A percentile compares a stretch with the other conserved stretches of the same genome.
These are phyloP conservation scores for Cryptosporidium ryanae DNA, from an alignment of 169 alveolate genomes.

Conservation along the genomic window DNA sequence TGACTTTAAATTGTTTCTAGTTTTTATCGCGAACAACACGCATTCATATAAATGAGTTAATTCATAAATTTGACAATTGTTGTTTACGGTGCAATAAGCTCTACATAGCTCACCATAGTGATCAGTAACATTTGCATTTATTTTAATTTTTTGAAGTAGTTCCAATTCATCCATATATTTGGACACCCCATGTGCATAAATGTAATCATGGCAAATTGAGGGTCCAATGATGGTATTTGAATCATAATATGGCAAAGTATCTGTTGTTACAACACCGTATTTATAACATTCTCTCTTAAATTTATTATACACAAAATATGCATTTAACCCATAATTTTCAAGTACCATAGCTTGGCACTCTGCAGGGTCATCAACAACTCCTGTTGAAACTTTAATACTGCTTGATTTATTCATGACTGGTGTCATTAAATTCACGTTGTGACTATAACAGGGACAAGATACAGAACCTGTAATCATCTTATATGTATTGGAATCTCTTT, in stretches of 20 bases:
- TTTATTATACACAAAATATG: constrained; percentile 43
- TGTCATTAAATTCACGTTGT: constrained; percentile 59
- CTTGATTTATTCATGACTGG: constrained; percentile 2
- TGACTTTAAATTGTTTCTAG: constrained; percentile 1
- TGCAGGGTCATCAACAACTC: constrained; percentile 11
- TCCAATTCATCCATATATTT: constrained; percentile 5
- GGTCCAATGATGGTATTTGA: constrained; percentile 63
- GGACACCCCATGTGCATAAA: constrained; percentile 28
- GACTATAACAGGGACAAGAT: constrained; percentile 68
- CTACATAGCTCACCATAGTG: constrained; percentile 57
- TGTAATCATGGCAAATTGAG: constrained; percentile 49
- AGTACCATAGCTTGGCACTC: constrained; percentile 69
- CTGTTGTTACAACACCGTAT: constrained; percentile 44
- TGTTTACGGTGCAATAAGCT: constrained; percentile 25
- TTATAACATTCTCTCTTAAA: constrained; percentile 32
- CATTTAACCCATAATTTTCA: constrained; percentile 32
- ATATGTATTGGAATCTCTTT: constrained; percentile 47
- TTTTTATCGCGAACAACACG: constrained; percentile 13
- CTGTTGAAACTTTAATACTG: constrained; percentile 6
- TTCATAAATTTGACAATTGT: constrained; percentile 30
- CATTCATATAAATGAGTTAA: constrained; percentile 51
- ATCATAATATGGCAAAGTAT: constrained; percentile 23
- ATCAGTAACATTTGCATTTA: constrained; percentile 32
- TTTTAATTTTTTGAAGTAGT: constrained; percentile 2
- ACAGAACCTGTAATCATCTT: constrained; percentile 66